A percentile compares a stretch with the other conserved stretches of the same genome.
Evolutionary conservation across 75 land plant genomes (phyloP).

Genomic region (Cryptomeria japonica): DNA sequence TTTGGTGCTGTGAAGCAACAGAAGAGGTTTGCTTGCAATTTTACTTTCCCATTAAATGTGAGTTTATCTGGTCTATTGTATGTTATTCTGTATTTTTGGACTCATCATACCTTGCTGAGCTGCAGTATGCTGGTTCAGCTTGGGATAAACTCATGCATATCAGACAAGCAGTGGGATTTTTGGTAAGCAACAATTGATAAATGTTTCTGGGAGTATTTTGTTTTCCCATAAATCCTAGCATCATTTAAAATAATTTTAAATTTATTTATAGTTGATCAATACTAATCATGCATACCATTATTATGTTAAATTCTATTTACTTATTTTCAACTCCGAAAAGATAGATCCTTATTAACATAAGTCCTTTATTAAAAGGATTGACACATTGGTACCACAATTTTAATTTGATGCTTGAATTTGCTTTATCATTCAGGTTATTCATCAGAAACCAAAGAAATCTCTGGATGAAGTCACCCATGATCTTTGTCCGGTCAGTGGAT

Average conservation of each 20-base stretch:
- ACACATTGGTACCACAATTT: background rate
- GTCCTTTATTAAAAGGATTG: background rate
- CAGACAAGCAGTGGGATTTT: slow-evolving; percentile 86
- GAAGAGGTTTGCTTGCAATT: slow-evolving; percentile 63
- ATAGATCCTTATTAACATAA: background rate
- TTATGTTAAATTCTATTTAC: background rate
- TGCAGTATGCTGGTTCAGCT: slow-evolving; percentile 91
- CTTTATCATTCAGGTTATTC: slow-evolving; percentile 62
- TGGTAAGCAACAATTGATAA: slow-evolving; percentile 46
- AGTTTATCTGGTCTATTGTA: background rate
- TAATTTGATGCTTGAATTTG: background rate
- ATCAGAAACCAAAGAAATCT: slow-evolving; percentile 94
- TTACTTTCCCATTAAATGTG: background rate
- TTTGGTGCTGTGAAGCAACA: slow-evolving; percentile 85
- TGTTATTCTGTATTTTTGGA: background rate
- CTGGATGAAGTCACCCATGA: slow-evolving; percentile 92
- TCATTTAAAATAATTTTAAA: background rate
- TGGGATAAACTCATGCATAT: slow-evolving; percentile 93
- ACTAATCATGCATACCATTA: background rate
- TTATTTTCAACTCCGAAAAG: background rate
- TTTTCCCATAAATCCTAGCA: background rate
- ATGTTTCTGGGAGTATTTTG: background rate
- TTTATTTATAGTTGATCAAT: background rate
- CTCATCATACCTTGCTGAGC: background rate
- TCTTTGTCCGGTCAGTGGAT: slow-evolving; percentile 85